Evolutionary conservation across 1,284 basidiomycete genomes (phyloP).

Genomic region (Athelia sp.): DNA sequence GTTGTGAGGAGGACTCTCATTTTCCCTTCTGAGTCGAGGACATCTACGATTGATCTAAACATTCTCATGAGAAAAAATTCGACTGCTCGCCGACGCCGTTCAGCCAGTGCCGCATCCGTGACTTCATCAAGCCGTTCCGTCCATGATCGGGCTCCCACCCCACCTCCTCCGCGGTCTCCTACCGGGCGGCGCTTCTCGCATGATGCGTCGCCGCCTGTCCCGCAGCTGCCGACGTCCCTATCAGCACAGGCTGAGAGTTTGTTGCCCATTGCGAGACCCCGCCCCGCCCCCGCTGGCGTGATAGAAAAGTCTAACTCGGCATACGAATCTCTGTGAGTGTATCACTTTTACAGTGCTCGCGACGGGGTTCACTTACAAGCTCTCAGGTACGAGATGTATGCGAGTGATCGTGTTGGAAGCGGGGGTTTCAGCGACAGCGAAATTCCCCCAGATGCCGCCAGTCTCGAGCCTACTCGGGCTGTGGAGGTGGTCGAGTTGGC

Average conservation of each 20-base stretch:
- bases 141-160: slow-evolving; percentile 77
- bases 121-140: slow-evolving; percentile 62
- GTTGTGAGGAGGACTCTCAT: slow-evolving; percentile 75
- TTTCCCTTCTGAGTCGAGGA: slow-evolving; percentile 59
- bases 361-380: slow-evolving; percentile 17
- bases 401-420: slow-evolving; percentile 34
- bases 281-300: slow-evolving; percentile 33
- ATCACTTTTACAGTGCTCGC: slow-evolving; percentile 10
- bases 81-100: slow-evolving; percentile 40
- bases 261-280: slow-evolving; percentile 11
- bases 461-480: slow-evolving; percentile 52
- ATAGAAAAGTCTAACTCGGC: slow-evolving; percentile 61
- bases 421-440: slow-evolving; percentile 16
- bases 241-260: slow-evolving; percentile 40
- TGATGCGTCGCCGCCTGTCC: slow-evolving; percentile 65
- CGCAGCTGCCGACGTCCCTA: slow-evolving; percentile 52
- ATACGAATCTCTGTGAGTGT: slow-evolving; percentile 71
- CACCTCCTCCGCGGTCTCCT: slow-evolving; percentile 63
- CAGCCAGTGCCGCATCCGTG: slow-evolving; percentile 49
- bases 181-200: slow-evolving; percentile 56
- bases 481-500: slow-evolving; percentile 76
- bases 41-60: slow-evolving; percentile 48
- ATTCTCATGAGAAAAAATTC: slow-evolving; percentile 52
- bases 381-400: slow-evolving; percentile 74
- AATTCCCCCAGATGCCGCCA: slow-evolving; percentile 3